Evolutionary conservation across 169 alveolate species (phyloP), one percentile per base, ranked within the genome.

Genomic region (Plasmodium inui): DNA sequence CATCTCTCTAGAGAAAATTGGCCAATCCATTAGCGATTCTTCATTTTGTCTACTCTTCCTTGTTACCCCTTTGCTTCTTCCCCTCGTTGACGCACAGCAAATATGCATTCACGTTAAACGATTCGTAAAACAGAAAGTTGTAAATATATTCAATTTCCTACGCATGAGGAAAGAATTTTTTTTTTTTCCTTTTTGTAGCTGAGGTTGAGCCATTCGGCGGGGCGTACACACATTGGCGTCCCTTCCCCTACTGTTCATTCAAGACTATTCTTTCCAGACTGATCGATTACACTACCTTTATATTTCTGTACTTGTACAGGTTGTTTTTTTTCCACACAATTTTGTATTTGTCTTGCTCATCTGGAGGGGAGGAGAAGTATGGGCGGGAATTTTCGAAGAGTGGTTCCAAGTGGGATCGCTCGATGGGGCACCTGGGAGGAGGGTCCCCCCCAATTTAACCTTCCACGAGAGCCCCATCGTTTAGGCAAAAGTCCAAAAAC

Each of bases 61-160:
- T 14, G n/a, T 28, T 86, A 86, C 93, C 93, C 41, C 67, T 86
- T 76, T 32, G 88, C 17, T 78, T 74, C 81, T 86, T 86, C 28
- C 67, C 71, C 70, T 86, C 93, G 55, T 55, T 74, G 41, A 50
- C 17, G 22, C 93, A 86, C 5, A 86, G 84, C 70, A 86, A 32
- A 19, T 55, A 86, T 10, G 84, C 93, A 34, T 86, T 86, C n/a
- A 86, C 57, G 72, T 86, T 55, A 46, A 86, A 86, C 6, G 93
- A 74, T 50, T 86, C 86, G 44, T 55, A 73, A 34, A 74, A 76
- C 72, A 86, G 72, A 41, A 74, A 86, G 57, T 86, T 86, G 88
- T 86, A 73, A 37, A 86, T 86, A 86, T 86, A 86, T 50, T 86
- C 93, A 34, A 57, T 86, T 86, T 86, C 93, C 93, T 86, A 30